Evolutionary conservation across 352 stramenopile species (phyloP).

Genomic region (Plasmopara viticola): DNA sequence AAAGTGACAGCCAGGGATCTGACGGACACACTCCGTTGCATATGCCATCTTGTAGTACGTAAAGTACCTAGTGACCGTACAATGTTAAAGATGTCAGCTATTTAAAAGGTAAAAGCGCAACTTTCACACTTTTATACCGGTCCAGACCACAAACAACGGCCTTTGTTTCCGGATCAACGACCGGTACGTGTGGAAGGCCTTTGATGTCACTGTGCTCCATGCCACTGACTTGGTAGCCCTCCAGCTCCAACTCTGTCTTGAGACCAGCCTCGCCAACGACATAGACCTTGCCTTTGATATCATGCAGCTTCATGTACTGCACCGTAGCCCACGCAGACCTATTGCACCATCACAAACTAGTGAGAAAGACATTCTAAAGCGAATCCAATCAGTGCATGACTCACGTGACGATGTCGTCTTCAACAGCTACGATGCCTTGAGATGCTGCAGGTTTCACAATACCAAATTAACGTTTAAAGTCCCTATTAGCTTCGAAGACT

Average conservation of each 20-base stretch:
- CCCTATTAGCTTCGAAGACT: background rate
- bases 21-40: constrained; percentile 57
- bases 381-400: constrained; percentile 1
- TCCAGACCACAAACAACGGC: constrained; percentile 80
- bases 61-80: constrained; percentile 36
- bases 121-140: constrained; percentile 24
- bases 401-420: constrained; percentile 78
- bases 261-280: constrained; percentile 74
- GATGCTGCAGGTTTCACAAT: constrained; percentile 35
- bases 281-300: constrained; percentile 77
- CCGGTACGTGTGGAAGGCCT: constrained; percentile 58
- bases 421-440: constrained; percentile 57
- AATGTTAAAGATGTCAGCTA: constrained; percentile 1
- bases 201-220: constrained; percentile 63
- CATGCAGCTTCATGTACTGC: constrained; percentile 73
- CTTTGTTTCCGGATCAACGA: constrained; percentile 59
- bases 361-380: background rate
- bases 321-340: constrained; percentile 80
- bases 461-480: constrained; percentile 2
- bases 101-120: background rate
- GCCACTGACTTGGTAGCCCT: constrained; percentile 65
- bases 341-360: background rate
- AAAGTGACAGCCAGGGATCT: constrained; percentile 73
- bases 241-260: constrained; percentile 50
- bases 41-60: constrained; percentile 86